Percentiles rank a stretch among this genome's conserved stretches.
Evolutionary conservation across 2,329 filamentous ascomycete genomes (phyloP).

Genomic region (Penicillium sp.): DNA sequence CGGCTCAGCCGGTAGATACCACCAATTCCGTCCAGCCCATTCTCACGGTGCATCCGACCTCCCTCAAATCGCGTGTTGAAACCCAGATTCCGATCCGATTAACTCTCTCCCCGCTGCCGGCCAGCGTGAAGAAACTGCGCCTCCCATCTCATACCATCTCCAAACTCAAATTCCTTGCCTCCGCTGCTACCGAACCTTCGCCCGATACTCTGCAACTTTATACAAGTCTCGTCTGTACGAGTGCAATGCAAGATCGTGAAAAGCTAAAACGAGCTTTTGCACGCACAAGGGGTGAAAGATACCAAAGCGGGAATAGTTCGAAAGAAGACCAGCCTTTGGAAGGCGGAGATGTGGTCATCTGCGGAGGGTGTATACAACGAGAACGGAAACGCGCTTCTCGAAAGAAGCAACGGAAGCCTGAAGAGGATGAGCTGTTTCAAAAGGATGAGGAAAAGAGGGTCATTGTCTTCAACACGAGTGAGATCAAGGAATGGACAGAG

Average conservation of each 20-base stretch:
- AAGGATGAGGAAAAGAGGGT: slow-evolving; percentile 77
- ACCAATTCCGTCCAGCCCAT: slow-evolving; percentile 40
- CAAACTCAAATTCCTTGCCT: slow-evolving; percentile 86
- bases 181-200: slow-evolving; percentile 64
- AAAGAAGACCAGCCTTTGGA: slow-evolving; percentile 75
- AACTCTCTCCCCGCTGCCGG: slow-evolving; percentile 72
- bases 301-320: slow-evolving; percentile 40
- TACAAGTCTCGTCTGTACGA: slow-evolving; percentile 85
- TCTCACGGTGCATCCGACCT: slow-evolving; percentile 66
- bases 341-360: slow-evolving; percentile 93
- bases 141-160: slow-evolving; percentile 89
- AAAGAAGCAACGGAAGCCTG: slow-evolving; percentile 90
- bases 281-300: slow-evolving; percentile 50
- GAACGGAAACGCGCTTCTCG: slow-evolving; percentile 88
- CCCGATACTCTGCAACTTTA: slow-evolving; percentile 77
- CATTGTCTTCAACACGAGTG: slow-evolving; percentile 87
- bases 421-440: slow-evolving; percentile 87
- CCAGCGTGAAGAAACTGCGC: slow-evolving; percentile 76
- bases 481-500: slow-evolving; percentile 80
- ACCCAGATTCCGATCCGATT: slow-evolving; percentile 92
- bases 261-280: slow-evolving; percentile 67
- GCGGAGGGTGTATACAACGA: slow-evolving; percentile 83
- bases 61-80: slow-evolving; percentile 86
- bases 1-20: slow-evolving; percentile 24
- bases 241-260: slow-evolving; percentile 76